These are phyloP conservation scores for Penicillium cosmopolitanum DNA, from an alignment of 495 filamentous ascomycete genomes.

Conservation along the genomic window DNA sequence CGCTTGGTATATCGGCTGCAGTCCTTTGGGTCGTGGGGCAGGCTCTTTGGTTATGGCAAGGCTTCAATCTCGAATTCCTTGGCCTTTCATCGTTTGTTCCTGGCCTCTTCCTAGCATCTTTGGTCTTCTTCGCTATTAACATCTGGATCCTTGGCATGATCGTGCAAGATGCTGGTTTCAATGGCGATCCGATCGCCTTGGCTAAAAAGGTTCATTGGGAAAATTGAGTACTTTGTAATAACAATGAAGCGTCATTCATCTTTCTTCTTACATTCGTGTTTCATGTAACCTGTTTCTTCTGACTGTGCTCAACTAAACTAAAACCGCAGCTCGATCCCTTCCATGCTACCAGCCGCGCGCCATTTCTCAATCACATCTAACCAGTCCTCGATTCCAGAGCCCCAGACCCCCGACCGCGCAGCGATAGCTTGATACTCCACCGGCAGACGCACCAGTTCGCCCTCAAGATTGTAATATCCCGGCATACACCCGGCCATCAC, in stretches of 20 bases:
- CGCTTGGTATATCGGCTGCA: conserved; percentile 64
- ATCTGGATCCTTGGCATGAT: conserved; percentile 84
- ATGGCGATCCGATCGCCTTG: not conserved
- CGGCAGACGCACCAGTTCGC: conserved; percentile 1
- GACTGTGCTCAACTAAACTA: no score
- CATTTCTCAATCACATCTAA: not conserved
- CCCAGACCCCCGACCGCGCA: conserved; percentile 4
- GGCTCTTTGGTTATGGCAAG: conserved; percentile 87
- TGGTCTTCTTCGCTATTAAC: conserved; percentile 85
- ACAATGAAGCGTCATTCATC: no score
- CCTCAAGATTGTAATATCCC: conserved; percentile 7
- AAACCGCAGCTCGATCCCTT: no score
- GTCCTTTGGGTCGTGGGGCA: conserved; percentile 72
- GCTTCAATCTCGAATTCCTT: conserved; percentile 83
- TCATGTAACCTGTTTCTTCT: no score
- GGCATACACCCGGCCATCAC: conserved; percentile 3
- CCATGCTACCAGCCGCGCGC: no score
- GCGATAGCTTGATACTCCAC: not conserved
- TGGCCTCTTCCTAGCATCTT: conserved; percentile 72
- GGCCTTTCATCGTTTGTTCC: conserved; percentile 85
- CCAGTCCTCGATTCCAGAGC: conserved; percentile 4
- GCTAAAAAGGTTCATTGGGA: conserved; percentile 2
- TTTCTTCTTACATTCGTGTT: no score
- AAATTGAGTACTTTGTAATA: not conserved
- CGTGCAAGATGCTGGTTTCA: conserved; percentile 63